Evolutionary conservation across 139 green algal species (phyloP), one percentile per base, ranked within the genome.

Genomic region (Spirogloea muscicola): DNA sequence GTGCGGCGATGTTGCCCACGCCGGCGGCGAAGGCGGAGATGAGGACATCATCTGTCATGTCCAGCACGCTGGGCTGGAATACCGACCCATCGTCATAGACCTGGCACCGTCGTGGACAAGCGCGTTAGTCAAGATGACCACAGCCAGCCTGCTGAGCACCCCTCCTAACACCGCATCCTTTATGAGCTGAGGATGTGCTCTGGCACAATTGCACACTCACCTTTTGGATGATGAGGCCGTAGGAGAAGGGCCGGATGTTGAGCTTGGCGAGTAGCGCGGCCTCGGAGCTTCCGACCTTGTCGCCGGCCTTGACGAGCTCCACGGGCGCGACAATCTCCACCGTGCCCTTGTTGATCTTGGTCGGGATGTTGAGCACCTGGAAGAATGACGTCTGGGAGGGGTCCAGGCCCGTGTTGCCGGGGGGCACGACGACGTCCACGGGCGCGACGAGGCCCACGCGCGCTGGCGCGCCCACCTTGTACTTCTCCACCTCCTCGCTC

Each of bases 321-420:
- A 97, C 87, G 55, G 96, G 91, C 36, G 78, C 76, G 55, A 95
- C 84, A 66, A 99, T 98, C 77, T 99, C 95, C 73, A 99, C 92
- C 25, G 79, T 77, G 85, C 94, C 95, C 89, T 95, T 97, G 89
- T 96, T 98, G 80, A 99, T 99, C 94, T 99, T 99, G 82, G 95
- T 99, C 76, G 95, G 91, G 82, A 99, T 98, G 86, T 95, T 97
- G 34, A 99, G 88, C 52, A 91, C 90, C 91, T 99, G 94, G 92
- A 98, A 99, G 90, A 98, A 99, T 39, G 83, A 91, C 25, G 95
- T 99, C 90, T 98, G 93, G 25, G 95, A 98, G 59, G 95, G 95
- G 81, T 98, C 95, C 87, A 99, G 92, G 62, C 92, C 92, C 29
- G 95, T 99, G 86, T 87, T 79, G 73, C 95, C 93, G 37, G 86